phyloP scores from a whole-genome alignment of 2,329 filamentous ascomycete genomes.

The Lasiodiplodia gonubiensis region DNA sequence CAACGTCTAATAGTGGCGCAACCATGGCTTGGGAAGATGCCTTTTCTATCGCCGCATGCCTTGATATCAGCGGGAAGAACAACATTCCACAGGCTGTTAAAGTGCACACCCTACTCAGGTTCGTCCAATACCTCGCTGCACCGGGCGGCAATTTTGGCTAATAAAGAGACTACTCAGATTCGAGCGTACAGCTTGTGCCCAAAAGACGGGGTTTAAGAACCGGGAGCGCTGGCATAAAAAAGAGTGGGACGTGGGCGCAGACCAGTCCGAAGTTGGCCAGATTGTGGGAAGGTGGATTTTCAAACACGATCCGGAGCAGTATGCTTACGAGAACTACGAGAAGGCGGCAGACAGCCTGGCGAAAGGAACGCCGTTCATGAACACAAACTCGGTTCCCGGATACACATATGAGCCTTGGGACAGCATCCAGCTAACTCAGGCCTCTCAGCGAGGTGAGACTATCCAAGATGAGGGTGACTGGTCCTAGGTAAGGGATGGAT shows the following conservation, averaged over 20 bases:
- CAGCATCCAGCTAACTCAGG: not conserved
- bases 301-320: not conserved
- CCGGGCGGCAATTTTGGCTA: too few relatives aligned
- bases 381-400: not conserved
- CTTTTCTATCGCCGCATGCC: conserved; percentile 38
- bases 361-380: not conserved
- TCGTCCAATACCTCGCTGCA: too few relatives aligned
- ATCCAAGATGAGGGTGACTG: not conserved
- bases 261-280: not conserved
- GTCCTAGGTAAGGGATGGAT: conserved; percentile 32
- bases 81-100: conserved; percentile 39
- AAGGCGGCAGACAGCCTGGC: not conserved
- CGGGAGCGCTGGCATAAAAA: conserved; percentile 41
- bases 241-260: not conserved
- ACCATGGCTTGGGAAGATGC: conserved; percentile 61
- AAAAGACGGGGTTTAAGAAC: conserved; percentile 44
- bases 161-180: not conserved
- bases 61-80: conserved; percentile 38
- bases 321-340: not conserved
- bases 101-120: conserved; percentile 43
- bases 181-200: conserved; percentile 40
- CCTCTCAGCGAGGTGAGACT: conserved; percentile 28
- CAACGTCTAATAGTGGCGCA: conserved; percentile 60
- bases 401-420: not conserved
- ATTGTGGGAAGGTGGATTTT: not conserved